Conservation (phyloP, 2,329 filamentous ascomycete species). For the Pezicula radicicola region DNA sequence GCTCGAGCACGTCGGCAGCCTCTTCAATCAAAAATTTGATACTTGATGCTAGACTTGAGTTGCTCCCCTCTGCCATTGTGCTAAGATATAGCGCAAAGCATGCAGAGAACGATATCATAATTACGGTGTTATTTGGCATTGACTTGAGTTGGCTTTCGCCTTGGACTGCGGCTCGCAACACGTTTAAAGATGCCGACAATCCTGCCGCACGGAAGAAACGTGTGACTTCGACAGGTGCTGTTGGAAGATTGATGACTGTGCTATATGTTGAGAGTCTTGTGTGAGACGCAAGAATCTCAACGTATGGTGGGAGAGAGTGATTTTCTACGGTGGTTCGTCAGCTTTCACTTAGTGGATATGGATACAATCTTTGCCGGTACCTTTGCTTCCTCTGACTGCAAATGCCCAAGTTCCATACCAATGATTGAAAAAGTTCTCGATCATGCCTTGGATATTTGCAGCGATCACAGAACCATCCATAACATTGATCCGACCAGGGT, state of each 20-base stretch:
- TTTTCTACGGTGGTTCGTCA: constrained; percentile 36
- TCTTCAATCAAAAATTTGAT: constrained; percentile 65
- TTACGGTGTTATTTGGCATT: constrained; percentile 76
- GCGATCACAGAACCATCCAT: constrained; percentile 51
- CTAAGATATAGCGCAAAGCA: constrained; percentile 66
- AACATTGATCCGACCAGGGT: constrained; percentile 46
- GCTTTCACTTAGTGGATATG: not conserved
- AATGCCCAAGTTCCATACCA: constrained; percentile 64
- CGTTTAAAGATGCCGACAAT: constrained; percentile 70
- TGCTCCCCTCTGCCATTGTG: constrained; percentile 51
- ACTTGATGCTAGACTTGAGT: constrained; percentile 57
- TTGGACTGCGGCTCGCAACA: constrained; percentile 70
- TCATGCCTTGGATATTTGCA: constrained; percentile 55
- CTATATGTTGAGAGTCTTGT: constrained; percentile 73
- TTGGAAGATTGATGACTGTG: constrained; percentile 72
- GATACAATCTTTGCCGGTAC: constrained; percentile 28
- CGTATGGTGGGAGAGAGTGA: constrained; percentile 62
- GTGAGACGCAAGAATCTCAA: constrained; percentile 71
- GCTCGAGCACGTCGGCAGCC: constrained; percentile 64
- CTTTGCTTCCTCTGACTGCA: constrained; percentile 50
- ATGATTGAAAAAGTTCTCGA: constrained; percentile 62
- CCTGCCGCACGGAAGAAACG: constrained; percentile 71
- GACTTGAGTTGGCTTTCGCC: constrained; percentile 67
- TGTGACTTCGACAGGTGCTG: constrained; percentile 66
- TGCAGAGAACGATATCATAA: constrained; percentile 75